Conservation (phyloP, 352 stramenopile species). For the Phytophthora hybrid region DNA sequence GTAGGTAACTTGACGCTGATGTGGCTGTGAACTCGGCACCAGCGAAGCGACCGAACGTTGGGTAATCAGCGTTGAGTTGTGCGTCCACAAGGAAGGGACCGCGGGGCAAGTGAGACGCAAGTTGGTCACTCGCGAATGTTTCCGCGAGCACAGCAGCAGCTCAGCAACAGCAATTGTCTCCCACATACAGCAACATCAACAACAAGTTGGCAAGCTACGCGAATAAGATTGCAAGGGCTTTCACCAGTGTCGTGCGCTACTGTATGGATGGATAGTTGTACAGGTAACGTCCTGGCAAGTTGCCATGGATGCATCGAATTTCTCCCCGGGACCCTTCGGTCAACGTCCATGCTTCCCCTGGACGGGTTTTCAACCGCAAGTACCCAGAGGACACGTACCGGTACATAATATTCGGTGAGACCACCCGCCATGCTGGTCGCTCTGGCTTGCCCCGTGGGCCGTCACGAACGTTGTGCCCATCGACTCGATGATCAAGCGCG, state of each 20-base stretch:
- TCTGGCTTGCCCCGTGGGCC: slow-evolving; percentile 18
- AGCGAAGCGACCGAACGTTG: slow-evolving; percentile 27
- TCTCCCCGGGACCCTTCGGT: slow-evolving; percentile 9
- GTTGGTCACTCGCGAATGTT: slow-evolving; percentile 12
- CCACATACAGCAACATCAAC: neutral
- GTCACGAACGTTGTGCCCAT: slow-evolving; percentile 14
- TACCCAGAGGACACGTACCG: neutral
- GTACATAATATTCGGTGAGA: slow-evolving; percentile 12
- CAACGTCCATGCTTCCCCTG: slow-evolving; percentile 12
- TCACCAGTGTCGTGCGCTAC: slow-evolving; percentile 2
- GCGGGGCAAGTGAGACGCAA: slow-evolving; percentile 6
- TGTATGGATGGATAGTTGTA: neutral
- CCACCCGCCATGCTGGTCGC: slow-evolving; percentile 24
- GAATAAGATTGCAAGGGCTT: slow-evolving; percentile 10
- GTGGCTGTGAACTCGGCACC: slow-evolving; percentile 19
- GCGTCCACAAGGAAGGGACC: slow-evolving; percentile 25
- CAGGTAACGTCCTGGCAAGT: neutral
- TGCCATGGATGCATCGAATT: slow-evolving; percentile 12
- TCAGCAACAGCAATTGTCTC: slow-evolving; percentile 12
- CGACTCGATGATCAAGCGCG: neutral
- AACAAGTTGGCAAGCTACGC: neutral
- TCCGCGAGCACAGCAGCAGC: slow-evolving; percentile 4
- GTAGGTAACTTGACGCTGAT: slow-evolving; percentile 27
- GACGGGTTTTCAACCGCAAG: neutral
- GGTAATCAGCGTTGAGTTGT: slow-evolving; percentile 20